Percentiles rank a stretch among this genome's conserved stretches.
phyloP scores from a whole-genome alignment of 148 eudicot genomes.

The Fagopyrum esculentum region DNA sequence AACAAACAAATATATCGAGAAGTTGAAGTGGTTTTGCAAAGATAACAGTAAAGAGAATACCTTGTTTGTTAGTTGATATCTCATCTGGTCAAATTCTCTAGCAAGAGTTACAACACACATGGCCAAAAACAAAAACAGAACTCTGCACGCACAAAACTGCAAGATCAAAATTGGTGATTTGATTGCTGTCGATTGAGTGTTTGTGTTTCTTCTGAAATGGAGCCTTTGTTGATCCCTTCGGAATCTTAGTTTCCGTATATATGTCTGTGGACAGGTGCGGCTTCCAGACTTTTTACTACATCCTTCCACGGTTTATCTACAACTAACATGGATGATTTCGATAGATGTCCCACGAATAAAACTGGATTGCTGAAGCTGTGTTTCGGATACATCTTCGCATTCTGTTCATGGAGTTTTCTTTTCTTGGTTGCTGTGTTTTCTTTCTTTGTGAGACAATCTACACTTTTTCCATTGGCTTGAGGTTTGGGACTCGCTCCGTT shows the following conservation, averaged over 20 bases:
- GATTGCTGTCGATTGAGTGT: constrained; percentile 4
- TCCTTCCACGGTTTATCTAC: constrained; percentile 89
- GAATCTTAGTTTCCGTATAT: constrained; percentile 56
- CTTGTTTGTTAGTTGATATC: background rate
- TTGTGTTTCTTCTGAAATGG: background rate
- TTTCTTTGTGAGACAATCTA: constrained; percentile 25
- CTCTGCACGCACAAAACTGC: constrained; percentile 3
- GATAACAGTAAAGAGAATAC: background rate
- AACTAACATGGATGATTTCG: constrained; percentile 59
- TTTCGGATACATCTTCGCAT: constrained; percentile 35
- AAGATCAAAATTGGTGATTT: constrained; percentile 5
- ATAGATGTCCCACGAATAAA: constrained; percentile 70
- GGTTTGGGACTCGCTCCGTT: constrained; percentile 45
- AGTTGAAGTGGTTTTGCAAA: background rate
- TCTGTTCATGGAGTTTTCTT: constrained; percentile 51
- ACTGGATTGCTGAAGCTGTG: constrained; percentile 60
- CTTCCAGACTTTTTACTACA: constrained; percentile 57
- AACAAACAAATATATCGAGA: background rate
- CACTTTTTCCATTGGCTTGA: constrained; percentile 31
- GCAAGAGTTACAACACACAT: constrained; percentile 3
- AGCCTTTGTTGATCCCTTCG: background rate
- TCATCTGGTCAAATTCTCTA: background rate
- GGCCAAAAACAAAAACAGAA: background rate
- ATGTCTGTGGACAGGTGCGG: constrained; percentile 83
- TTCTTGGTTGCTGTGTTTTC: constrained; percentile 24